A percentile compares a stretch with the other conserved stretches of the same genome.
phyloP scores from a whole-genome alignment of 208 protist species.

The Porcisia hertigi region DNA sequence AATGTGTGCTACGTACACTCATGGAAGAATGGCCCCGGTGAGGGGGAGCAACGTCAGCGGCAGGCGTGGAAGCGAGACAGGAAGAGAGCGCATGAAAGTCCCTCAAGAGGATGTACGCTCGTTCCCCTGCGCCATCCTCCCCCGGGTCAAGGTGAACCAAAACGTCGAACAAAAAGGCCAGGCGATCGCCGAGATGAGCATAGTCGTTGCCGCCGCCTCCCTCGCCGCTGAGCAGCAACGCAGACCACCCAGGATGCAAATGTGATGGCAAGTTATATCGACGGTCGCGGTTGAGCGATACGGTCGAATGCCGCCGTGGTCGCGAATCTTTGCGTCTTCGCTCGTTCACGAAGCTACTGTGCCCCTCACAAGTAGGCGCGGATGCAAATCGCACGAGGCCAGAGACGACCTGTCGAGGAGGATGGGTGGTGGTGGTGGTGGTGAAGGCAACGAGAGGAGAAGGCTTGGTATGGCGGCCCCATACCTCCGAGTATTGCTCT shows the following conservation, averaged over 20 bases:
- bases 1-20: constrained; percentile 5
- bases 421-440: neutral
- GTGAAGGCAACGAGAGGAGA: neutral
- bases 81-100: constrained; percentile 40
- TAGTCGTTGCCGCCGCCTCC: constrained; percentile 1
- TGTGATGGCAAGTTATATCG: neutral
- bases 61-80: constrained; percentile 2
- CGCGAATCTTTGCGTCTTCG: neutral
- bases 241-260: neutral
- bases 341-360: neutral
- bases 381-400: neutral
- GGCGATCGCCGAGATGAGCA: constrained; percentile 20
- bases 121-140: constrained; percentile 16
- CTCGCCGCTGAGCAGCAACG: constrained; percentile 16
- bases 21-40: neutral
- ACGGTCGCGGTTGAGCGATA: neutral
- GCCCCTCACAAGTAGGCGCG: neutral
- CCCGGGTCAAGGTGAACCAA: constrained; percentile 25
- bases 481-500: neutral
- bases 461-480: neutral
- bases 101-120: constrained; percentile 46
- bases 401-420: neutral
- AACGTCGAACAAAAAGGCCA: constrained; percentile 26
- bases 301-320: neutral
- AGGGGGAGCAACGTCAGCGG: constrained; percentile 1